These are phyloP conservation scores for Solanum etuberosum DNA, from an alignment of 257 asterid genomes.

Conservation along the genomic window DNA sequence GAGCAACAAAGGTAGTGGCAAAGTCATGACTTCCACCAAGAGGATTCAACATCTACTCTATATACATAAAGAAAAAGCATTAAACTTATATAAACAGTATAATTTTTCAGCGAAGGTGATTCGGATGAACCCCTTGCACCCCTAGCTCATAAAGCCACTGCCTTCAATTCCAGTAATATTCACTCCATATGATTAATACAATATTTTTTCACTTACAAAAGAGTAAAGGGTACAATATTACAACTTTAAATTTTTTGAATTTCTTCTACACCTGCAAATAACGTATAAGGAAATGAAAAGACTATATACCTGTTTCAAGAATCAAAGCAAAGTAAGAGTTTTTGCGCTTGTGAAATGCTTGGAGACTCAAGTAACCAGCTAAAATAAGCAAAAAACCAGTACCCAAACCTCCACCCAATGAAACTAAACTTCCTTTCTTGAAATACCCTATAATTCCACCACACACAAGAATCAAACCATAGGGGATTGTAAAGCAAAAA, in stretches of 20 bases:
- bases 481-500: constrained; percentile 96
- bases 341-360: constrained; percentile 76
- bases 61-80: not conserved
- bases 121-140: not conserved
- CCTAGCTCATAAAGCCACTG: not conserved
- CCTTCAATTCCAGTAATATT: not conserved
- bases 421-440: constrained; percentile 71
- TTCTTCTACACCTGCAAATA: not conserved
- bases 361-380: constrained; percentile 88
- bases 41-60: not conserved
- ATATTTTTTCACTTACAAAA: not conserved
- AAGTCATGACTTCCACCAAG: not conserved
- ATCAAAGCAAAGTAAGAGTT: constrained; percentile 60
- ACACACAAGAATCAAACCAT: constrained; percentile 56
- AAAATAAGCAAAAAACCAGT: constrained; percentile 65
- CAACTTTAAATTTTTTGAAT: not conserved
- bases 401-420: constrained; percentile 84
- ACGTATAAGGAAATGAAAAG: not conserved
- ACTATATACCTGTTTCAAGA: constrained; percentile 60
- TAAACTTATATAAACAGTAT: too few species aligned
- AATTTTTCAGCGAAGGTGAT: not conserved
- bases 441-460: constrained; percentile 81
- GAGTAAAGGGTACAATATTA: not conserved
- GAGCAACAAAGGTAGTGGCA: not conserved
- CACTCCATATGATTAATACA: not conserved